Evolutionary conservation across 1,284 basidiomycete genomes (phyloP).

Genomic region (Ceratobasidium sp.): DNA sequence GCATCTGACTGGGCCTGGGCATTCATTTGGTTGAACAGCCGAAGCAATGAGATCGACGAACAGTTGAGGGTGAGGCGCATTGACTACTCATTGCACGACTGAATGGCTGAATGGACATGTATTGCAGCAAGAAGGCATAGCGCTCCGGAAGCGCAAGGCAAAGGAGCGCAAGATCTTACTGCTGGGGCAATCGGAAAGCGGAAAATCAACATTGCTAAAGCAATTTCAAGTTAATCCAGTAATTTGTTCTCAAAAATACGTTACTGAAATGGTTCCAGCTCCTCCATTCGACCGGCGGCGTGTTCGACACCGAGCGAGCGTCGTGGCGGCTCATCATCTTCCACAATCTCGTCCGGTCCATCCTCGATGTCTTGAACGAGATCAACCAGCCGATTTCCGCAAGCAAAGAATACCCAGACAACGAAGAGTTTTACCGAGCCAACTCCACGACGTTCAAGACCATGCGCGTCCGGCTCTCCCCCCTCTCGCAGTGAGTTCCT

Average conservation of each 20-base stretch:
- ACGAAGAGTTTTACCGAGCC: conserved; percentile 56
- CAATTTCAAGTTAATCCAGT: too few species aligned
- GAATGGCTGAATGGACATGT: neutral
- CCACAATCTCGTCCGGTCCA: conserved; percentile 79
- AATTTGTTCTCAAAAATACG: too few species aligned
- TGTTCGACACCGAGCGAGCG: conserved; percentile 77
- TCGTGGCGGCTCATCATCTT: conserved; percentile 86
- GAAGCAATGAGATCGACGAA: conserved; percentile 38
- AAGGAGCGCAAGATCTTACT: conserved; percentile 41
- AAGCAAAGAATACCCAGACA: conserved; percentile 44
- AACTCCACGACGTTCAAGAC: conserved; percentile 56
- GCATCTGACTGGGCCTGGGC: neutral
- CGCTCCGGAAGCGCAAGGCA: conserved; percentile 23
- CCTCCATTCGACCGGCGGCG: conserved; percentile 45
- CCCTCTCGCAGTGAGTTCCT: conserved; percentile 74
- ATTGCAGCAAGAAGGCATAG: conserved; percentile 12
- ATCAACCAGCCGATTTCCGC: conserved; percentile 60
- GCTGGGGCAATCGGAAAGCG: conserved; percentile 41
- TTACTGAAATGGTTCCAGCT: conserved; percentile 43
- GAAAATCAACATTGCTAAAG: too few species aligned
- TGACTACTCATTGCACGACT: neutral
- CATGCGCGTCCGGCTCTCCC: conserved; percentile 68
- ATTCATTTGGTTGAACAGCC: conserved; percentile 10
- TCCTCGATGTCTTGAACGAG: conserved; percentile 74
- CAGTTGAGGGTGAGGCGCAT: conserved; percentile 13